Percentiles rank a stretch among this genome's conserved stretches.
phyloP scores from a whole-genome alignment of 2,329 filamentous ascomycete genomes.

The Aspergillus jensenii region DNA sequence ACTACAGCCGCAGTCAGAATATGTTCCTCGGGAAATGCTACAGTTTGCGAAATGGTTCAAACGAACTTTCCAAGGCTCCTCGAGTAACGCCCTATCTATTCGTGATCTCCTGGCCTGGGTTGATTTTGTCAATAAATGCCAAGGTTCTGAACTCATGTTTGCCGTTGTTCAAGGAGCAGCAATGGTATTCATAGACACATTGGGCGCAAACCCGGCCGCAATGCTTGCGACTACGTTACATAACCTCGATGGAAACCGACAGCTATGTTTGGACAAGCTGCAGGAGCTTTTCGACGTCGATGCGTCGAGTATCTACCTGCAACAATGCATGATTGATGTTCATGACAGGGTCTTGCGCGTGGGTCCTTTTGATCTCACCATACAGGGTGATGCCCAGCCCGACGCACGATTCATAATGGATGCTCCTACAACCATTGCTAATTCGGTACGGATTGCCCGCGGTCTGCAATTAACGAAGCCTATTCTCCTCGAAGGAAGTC shows the following conservation, averaged over 20 bases:
- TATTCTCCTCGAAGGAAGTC: constrained; percentile 90
- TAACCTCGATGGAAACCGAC: constrained; percentile 69
- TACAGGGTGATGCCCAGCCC: constrained; percentile 48
- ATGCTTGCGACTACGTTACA: constrained; percentile 71
- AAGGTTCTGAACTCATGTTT: constrained; percentile 49
- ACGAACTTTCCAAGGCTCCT: constrained; percentile 70
- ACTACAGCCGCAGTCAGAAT: constrained; percentile 56
- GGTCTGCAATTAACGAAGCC: constrained; percentile 88
- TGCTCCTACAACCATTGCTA: constrained; percentile 84
- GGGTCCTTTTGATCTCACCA: constrained; percentile 71
- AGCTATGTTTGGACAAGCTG: constrained; percentile 71
- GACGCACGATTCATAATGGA: constrained; percentile 73
- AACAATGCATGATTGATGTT: constrained; percentile 59
- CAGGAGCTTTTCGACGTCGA: constrained; percentile 65
- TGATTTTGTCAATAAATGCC: constrained; percentile 77
- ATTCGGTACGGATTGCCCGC: constrained; percentile 85
- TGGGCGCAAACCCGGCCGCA: constrained; percentile 92
- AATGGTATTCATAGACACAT: constrained; percentile 92
- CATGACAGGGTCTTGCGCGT: constrained; percentile 60
- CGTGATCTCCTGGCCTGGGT: constrained; percentile 93
- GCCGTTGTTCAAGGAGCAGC: constrained; percentile 79
- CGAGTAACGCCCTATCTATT: constrained; percentile 78
- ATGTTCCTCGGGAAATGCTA: constrained; percentile 69
- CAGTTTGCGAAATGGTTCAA: constrained; percentile 94
- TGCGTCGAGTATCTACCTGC: constrained; percentile 64